These are phyloP conservation scores for Apiotrichum laibachii DNA, from an alignment of 1,284 basidiomycete genomes.

Conservation along the genomic window DNA sequence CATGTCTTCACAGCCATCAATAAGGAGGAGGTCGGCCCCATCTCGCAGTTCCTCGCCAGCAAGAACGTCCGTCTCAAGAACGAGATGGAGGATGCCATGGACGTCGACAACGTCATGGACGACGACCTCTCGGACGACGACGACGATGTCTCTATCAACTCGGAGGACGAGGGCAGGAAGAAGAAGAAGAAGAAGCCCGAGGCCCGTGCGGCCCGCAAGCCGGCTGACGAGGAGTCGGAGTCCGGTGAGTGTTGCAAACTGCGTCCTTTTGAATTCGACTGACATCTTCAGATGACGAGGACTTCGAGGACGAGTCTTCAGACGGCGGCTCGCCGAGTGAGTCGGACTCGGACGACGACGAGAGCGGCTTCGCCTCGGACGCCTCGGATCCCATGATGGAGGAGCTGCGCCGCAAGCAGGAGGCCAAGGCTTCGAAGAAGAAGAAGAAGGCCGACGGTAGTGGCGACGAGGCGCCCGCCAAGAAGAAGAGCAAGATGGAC, in stretches of 20 bases:
- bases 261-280: background rate
- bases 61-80: slow-evolving; percentile 95
- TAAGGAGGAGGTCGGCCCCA: slow-evolving; percentile 89
- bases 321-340: slow-evolving; percentile 80
- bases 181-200: slow-evolving; percentile 37
- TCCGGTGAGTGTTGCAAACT: slow-evolving; percentile 60
- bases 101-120: slow-evolving; percentile 67
- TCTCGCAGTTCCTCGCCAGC: slow-evolving; percentile 78
- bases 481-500: slow-evolving; percentile 44
- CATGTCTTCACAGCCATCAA: slow-evolving; percentile 89
- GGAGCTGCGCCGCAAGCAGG: slow-evolving; percentile 57
- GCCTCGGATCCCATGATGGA: slow-evolving; percentile 63
- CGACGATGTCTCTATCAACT: slow-evolving; percentile 39
- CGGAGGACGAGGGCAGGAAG: slow-evolving; percentile 40
- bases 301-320: slow-evolving; percentile 80
- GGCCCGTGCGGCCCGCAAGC: slow-evolving; percentile 53
- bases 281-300: slow-evolving; percentile 63
- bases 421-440: slow-evolving; percentile 57
- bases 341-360: slow-evolving; percentile 64
- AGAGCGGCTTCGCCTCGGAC: slow-evolving; percentile 53
- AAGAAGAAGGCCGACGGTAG: slow-evolving; percentile 37
- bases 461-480: slow-evolving; percentile 32
- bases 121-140: slow-evolving; percentile 70
- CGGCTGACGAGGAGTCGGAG: slow-evolving; percentile 69
- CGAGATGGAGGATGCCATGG: slow-evolving; percentile 85